Conservation (phyloP, 2,329 filamentous ascomycete genomes). For the Harringtonia aguacate region DNA sequence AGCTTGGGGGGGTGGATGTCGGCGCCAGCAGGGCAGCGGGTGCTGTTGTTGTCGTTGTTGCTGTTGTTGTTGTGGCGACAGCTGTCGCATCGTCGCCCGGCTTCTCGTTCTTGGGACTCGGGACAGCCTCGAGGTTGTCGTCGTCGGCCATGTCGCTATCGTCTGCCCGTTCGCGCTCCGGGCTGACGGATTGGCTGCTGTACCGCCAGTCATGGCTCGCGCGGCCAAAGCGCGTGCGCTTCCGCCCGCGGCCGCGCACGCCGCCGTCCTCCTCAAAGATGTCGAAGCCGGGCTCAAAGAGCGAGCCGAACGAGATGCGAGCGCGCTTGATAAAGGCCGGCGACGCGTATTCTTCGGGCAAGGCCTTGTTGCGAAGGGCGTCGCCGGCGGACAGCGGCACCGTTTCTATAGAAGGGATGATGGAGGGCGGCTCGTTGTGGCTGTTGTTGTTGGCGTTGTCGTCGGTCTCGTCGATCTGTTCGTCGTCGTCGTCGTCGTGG, state of each 20-base stretch:
- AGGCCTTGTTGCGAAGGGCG: constrained; percentile 15
- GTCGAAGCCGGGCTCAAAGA: constrained; percentile 54
- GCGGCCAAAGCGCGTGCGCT: constrained; percentile 58
- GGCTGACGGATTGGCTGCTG: constrained; percentile 59
- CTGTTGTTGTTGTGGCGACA: too few relatives aligned
- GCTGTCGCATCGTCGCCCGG: not conserved
- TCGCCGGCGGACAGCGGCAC: too few relatives aligned
- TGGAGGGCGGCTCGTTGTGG: not conserved
- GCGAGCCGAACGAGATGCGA: constrained; percentile 56
- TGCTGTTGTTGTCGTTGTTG: too few relatives aligned
- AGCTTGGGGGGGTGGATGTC: too few relatives aligned
- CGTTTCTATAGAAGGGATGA: not conserved
- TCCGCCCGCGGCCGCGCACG: constrained; percentile 50
- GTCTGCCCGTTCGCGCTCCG: constrained; percentile 37
- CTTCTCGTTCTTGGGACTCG: not conserved
- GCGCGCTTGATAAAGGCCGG: constrained; percentile 70
- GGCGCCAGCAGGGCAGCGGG: not conserved
- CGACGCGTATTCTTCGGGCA: constrained; percentile 53
- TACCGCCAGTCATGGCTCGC: constrained; percentile 65
- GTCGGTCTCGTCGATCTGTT: not conserved
- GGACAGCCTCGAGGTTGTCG: not conserved
- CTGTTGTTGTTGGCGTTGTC: not conserved
- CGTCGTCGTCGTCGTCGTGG: constrained; percentile 2
- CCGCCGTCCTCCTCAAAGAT: constrained; percentile 60
- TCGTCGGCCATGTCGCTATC: constrained; percentile 9